Percentiles rank a stretch among this genome's conserved stretches.
Evolutionary conservation across 2,329 filamentous ascomycete species (phyloP).

Genomic region (Colletotrichum karsti): DNA sequence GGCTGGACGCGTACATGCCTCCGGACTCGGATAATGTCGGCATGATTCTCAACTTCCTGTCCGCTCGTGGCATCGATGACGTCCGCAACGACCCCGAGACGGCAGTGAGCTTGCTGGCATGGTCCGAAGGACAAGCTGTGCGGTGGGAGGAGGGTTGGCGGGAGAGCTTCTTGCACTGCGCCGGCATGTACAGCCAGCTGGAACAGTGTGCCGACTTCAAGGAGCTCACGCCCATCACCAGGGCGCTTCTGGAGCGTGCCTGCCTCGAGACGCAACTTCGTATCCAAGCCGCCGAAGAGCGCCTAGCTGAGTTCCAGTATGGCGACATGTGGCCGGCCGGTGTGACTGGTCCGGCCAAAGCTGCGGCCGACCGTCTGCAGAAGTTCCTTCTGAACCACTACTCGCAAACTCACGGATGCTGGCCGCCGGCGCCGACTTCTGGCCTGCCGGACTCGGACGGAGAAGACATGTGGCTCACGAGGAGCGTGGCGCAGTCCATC

Average conservation of each 20-base stretch:
- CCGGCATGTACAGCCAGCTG: constrained; percentile 68
- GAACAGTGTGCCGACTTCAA: constrained; percentile 64
- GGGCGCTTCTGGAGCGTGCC: constrained; percentile 68
- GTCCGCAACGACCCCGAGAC: constrained; percentile 66
- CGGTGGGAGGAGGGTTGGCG: constrained; percentile 74
- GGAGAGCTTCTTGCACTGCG: constrained; percentile 73
- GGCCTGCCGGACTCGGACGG: constrained; percentile 35
- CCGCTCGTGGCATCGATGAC: constrained; percentile 68
- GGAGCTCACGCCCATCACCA: constrained; percentile 67
- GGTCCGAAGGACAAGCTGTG: constrained; percentile 70
- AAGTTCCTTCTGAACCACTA: constrained; percentile 70
- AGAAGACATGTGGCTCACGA: constrained; percentile 67
- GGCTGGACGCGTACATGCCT: constrained; percentile 67
- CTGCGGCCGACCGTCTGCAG: constrained; percentile 66
- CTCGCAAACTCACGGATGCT: constrained; percentile 62
- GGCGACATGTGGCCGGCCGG: constrained; percentile 65
- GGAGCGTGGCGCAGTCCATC: constrained; percentile 63
- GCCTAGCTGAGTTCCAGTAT: constrained; percentile 68
- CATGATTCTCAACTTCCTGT: constrained; percentile 69
- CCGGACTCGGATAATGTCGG: constrained; percentile 64
- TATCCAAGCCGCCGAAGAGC: constrained; percentile 69
- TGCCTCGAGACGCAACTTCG: constrained; percentile 69
- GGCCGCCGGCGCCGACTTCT: constrained; percentile 54
- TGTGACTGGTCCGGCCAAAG: constrained; percentile 52
- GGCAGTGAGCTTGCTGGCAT: constrained; percentile 70